These are phyloP conservation scores for Phlebiopsis flavidoalba DNA, from an alignment of 768 basidiomycete species.

Conservation along the genomic window DNA sequence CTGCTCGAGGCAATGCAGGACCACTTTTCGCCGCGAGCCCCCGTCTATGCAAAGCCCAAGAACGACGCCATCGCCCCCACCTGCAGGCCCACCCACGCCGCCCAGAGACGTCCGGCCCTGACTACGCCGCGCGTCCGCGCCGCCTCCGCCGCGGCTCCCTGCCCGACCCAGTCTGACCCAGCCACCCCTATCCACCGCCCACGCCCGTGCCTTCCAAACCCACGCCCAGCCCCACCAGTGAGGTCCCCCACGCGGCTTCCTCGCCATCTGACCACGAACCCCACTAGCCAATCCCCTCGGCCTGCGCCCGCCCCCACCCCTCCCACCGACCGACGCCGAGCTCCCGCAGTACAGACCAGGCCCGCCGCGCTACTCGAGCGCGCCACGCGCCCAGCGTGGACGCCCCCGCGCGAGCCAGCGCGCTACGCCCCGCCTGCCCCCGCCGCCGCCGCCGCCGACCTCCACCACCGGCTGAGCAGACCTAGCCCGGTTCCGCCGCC, in stretches of 20 bases:
- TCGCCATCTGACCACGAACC: not conserved
- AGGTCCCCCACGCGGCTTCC: too few species aligned
- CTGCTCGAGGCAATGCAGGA: slow-evolving; percentile 76
- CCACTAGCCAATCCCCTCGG: slow-evolving; percentile 15
- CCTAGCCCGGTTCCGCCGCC: slow-evolving; percentile 21
- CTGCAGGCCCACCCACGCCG: slow-evolving; percentile 6
- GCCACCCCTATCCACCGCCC: slow-evolving; percentile 1
- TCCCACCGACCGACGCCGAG: slow-evolving; percentile 16
- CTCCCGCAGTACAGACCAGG: slow-evolving; percentile 10
- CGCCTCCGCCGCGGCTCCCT: slow-evolving; percentile 18
- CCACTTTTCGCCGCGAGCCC: slow-evolving; percentile 78
- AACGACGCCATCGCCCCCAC: slow-evolving; percentile 14
- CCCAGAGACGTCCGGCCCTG: slow-evolving; percentile 11
- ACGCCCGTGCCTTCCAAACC: slow-evolving; percentile 39
- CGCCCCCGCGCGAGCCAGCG: slow-evolving; percentile 2
- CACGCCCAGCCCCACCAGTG: too few species aligned
- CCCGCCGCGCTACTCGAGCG: slow-evolving; percentile 18
- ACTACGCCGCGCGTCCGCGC: slow-evolving; percentile 25
- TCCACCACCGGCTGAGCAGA: slow-evolving; percentile 10
- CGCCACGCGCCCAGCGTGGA: slow-evolving; percentile 8
- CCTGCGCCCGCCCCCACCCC: slow-evolving; percentile 21
- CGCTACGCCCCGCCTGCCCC: not conserved
- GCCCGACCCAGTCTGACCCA: slow-evolving; percentile 9
- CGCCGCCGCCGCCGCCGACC: slow-evolving; percentile 8
- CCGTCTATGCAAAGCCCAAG: slow-evolving; percentile 87